phyloP scores from a whole-genome alignment of 1,139 yeast species.

The Tardiomyces digboiensis region DNA sequence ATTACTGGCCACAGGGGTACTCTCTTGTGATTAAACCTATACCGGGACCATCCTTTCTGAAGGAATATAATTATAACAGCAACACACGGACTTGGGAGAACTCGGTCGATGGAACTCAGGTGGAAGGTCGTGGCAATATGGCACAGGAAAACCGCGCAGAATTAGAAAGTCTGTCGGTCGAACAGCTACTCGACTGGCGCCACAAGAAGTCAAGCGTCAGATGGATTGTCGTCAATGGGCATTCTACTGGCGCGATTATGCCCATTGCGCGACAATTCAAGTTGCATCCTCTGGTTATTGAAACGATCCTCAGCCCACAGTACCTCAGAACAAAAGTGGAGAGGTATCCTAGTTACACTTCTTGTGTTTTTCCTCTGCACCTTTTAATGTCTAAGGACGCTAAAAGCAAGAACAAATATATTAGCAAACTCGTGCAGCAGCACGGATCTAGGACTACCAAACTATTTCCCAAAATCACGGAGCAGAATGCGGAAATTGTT shows the following conservation, averaged over 20 bases:
- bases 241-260: constrained; percentile 45
- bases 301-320: constrained; percentile 44
- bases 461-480: too few species aligned
- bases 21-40: constrained; percentile 29
- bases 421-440: too few species aligned
- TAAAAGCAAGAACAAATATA: not conserved
- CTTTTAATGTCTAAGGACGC: constrained; percentile 28
- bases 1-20: constrained; percentile 34
- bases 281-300: constrained; percentile 41
- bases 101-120: too few species aligned
- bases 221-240: constrained; percentile 47
- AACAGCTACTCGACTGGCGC: constrained; percentile 19
- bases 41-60: too few species aligned
- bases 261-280: constrained; percentile 31
- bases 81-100: too few species aligned
- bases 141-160: too few species aligned
- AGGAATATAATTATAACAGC: too few species aligned
- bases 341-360: constrained; percentile 37
- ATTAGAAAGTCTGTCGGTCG: too few species aligned
- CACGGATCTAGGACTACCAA: too few species aligned
- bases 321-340: constrained; percentile 49
- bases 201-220: constrained; percentile 42
- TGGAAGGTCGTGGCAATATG: too few species aligned
- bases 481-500: not conserved
- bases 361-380: constrained; percentile 42